Evolutionary conservation across 371 early-diverging fungal genomes (phyloP), one percentile per base, ranked within the genome.

Genomic region (Mucor sp.): DNA sequence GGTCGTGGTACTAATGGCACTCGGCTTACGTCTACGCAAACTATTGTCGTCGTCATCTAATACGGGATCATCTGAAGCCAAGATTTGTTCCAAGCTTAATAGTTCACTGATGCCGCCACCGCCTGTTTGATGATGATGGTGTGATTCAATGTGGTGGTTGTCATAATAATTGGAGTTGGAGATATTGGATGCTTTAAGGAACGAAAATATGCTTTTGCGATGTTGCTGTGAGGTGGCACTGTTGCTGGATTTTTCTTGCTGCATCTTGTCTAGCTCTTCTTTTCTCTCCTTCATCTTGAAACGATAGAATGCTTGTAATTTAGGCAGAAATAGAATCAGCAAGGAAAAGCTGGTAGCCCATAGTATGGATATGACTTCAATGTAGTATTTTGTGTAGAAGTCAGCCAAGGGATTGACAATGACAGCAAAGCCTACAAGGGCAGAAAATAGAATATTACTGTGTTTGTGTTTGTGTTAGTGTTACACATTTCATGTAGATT

Each of bases 271-370:
- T 8, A 30, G 11, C 17, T 58, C 63, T 25, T 62, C 58, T 14
- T 33, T 59, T 19, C 35, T 47, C 67, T 69, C 67, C 21, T 62
- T 71, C 56, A 65, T 28, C 35, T 63, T 65, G 37, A 44, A 55
- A 56, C 62, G 68, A 63, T 72, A 69, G 32, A 79, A 80, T 30
- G 67, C 76, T 62, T 81, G 85, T 3, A 87, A 73, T 55, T 86
- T 86, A 2, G 88, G 88, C n/a, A 86, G 62, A 62, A 87, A 87
- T 17, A 87, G 43, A 14, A 85, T 81, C 44, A 82, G 60, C 25
- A 87, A 60, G 1, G 88, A 86, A 56, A 87, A 84, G 0, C 84
- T 81, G 0, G 85, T 82, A 0, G 85, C 88, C 76, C 86, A 87
- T 9, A 87, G 75, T 19, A 85, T 76, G 0, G 84, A 74, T 7